Evolutionary conservation across 225 moss, liverwort and hornwort genomes (phyloP), one percentile per base, ranked within the genome.

Genomic region (Sphagnum tenellum): DNA sequence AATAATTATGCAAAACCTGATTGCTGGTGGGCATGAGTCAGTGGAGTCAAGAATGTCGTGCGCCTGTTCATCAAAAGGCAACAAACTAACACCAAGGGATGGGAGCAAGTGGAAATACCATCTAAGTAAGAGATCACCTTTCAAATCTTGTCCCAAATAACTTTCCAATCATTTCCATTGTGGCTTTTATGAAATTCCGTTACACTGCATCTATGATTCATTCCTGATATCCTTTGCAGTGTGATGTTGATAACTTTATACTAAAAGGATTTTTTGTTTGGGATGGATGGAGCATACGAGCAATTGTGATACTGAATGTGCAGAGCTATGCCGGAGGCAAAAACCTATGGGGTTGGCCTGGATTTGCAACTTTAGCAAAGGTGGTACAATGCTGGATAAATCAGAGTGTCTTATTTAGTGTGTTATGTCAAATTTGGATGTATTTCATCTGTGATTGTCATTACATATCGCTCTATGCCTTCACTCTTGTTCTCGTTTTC

Each of bases 311-410:
- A 56, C 78, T 87, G 65, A 99, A 99, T 73, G 71, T 99, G 66
- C 76, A 84, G 68, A 99, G 84, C 66, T 99, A 93, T 50, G 93
- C 87, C 49, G 98, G 93, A 48, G 98, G 98, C 53, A 81, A 90
- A 64, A 89, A 99, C 71, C 89, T 87, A 67, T 99, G 98, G 98
- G 98, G 98, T 51, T 78, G 82, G 45, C 98, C 98, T 49, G 87
- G 89, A 64, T 66, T 73, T 56, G 67, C 59, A 0, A 75, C 45
- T 66, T 73, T 46, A 69, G 63, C 70, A 71, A 87, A 80, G 90
- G 96, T 98, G 56, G 29, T 29, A 29, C 29, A 29, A 29, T 29
- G 29, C 29, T 29, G 29, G 29, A 29, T 1, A 29, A 29, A 29
- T 29, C 29, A 29, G 29, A 29, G 29, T 29, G 29, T 29, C 29